A percentile compares a stretch with the other conserved stretches of the same genome.
These are phyloP conservation scores for Agaricus sinodeliciosus DNA, from an alignment of 768 basidiomycete genomes.

Conservation along the genomic window DNA sequence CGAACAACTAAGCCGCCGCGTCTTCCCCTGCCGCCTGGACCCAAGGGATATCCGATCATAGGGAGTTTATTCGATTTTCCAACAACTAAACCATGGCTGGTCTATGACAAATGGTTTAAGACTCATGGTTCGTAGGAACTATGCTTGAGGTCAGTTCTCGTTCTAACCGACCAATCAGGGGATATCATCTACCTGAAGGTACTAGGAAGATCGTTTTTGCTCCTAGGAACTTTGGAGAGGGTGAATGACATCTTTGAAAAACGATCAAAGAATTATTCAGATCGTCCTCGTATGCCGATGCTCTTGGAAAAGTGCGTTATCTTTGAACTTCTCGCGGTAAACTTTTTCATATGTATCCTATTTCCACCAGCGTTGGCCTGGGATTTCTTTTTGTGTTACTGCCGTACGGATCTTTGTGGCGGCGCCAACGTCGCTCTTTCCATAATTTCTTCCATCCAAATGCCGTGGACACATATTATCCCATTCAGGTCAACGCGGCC, in stretches of 20 bases:
- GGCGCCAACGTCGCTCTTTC: constrained; percentile 32
- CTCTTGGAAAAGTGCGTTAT: not conserved
- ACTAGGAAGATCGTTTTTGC: constrained; percentile 10
- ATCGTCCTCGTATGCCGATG: constrained; percentile 17
- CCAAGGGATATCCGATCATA: constrained; percentile 15
- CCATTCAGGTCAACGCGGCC: constrained; percentile 1
- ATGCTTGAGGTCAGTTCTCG: not conserved
- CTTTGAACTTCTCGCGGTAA: not conserved
- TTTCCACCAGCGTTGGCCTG: constrained; percentile 7
- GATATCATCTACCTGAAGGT: constrained; percentile 8
- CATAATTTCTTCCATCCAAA: constrained; percentile 13
- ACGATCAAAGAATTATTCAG: constrained; percentile 15
- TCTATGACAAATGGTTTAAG: constrained; percentile 16
- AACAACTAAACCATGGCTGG: constrained; percentile 16
- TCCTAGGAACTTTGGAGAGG: constrained; percentile 10
- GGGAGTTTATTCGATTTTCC: constrained; percentile 17
- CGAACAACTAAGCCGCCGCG: not conserved
- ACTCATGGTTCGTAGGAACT: constrained; percentile 14
- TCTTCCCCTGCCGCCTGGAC: constrained; percentile 17
- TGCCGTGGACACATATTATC: constrained; percentile 6
- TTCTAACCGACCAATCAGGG: constrained; percentile 1
- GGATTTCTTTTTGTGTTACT: constrained; percentile 33
- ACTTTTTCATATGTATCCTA: not conserved
- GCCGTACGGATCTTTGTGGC: constrained; percentile 34
- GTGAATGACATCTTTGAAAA: constrained; percentile 16